phyloP scores from a whole-genome alignment of 139 green algal genomes.

The Micractinium conductrix region DNA sequence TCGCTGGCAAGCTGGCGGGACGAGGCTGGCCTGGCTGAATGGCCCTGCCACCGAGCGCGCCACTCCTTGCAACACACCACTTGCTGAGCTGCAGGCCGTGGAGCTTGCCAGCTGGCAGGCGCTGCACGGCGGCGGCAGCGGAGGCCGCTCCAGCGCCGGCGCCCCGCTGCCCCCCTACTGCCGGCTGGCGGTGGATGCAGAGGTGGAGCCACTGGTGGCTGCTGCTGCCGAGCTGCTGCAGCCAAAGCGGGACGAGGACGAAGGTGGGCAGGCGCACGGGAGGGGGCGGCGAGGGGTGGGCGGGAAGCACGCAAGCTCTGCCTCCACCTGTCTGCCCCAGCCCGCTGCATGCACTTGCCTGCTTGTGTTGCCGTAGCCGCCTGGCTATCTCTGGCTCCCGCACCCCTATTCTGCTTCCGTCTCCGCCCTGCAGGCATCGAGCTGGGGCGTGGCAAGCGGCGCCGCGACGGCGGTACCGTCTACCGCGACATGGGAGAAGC shows the following conservation, averaged over 20 bases:
- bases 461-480: background rate
- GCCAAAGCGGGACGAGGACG: slow-evolving; percentile 9
- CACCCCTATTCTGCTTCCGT: background rate
- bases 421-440: slow-evolving; percentile 40
- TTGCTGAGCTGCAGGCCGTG: background rate
- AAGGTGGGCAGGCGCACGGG: background rate
- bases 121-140: background rate
- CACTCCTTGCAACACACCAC: no score
- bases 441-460: slow-evolving; percentile 66
- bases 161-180: slow-evolving; percentile 10
- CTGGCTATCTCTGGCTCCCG: background rate
- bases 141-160: background rate
- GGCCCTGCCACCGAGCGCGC: no score
- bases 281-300: no score
- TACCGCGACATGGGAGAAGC: slow-evolving; percentile 24
- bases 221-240: slow-evolving; percentile 25
- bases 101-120: slow-evolving; percentile 20
- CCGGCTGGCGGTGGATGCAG: slow-evolving; percentile 2
- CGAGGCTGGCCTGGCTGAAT: no score
- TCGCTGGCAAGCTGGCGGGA: no score
- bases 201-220: slow-evolving; percentile 13
- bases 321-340: no score
- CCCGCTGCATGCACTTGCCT: background rate
- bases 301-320: no score
- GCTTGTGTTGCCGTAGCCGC: no score